A percentile compares a stretch with the other conserved stretches of the same genome.
These are phyloP conservation scores for Aristolochia fimbriata DNA, from an alignment of 164 flowering plant genomes.

Conservation along the genomic window DNA sequence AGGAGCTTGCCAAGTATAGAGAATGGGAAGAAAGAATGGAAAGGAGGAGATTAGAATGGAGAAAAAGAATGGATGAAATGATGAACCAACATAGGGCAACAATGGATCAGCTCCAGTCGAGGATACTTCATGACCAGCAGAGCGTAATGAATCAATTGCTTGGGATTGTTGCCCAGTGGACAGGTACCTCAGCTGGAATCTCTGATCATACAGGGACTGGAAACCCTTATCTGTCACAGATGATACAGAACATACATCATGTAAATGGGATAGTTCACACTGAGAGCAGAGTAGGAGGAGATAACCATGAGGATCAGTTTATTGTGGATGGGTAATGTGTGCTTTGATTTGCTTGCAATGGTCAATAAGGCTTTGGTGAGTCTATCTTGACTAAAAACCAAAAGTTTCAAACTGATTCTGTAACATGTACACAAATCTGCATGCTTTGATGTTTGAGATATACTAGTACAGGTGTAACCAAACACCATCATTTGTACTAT, in stretches of 20 bases:
- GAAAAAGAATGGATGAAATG: conserved; percentile 67
- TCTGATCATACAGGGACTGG: conserved; percentile 56
- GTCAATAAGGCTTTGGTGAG: neutral
- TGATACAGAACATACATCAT: conserved; percentile 85
- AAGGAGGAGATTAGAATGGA: conserved; percentile 67
- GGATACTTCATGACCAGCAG: conserved; percentile 80
- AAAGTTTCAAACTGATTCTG: neutral
- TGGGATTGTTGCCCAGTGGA: conserved; percentile 77
- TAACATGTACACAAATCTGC: conserved; percentile 1
- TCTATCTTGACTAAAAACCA: no score
- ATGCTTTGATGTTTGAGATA: neutral
- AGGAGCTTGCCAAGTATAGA: conserved; percentile 41
- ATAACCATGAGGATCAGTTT: conserved; percentile 82
- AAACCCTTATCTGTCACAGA: conserved; percentile 73
- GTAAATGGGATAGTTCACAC: conserved; percentile 75
- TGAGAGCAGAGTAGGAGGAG: conserved; percentile 64
- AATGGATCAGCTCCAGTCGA: conserved; percentile 70
- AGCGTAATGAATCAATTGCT: conserved; percentile 59
- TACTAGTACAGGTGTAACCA: no score
- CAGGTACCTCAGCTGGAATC: conserved; percentile 57
- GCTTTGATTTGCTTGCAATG: neutral
- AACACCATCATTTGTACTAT: no score
- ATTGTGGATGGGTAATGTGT: conserved; percentile 59
- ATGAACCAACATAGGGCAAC: conserved; percentile 56
- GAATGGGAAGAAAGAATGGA: conserved; percentile 83